Evolutionary conservation across 2,329 filamentous ascomycete species (phyloP), one percentile per base, ranked within the genome.

Genomic region (Microsporum audouinii): DNA sequence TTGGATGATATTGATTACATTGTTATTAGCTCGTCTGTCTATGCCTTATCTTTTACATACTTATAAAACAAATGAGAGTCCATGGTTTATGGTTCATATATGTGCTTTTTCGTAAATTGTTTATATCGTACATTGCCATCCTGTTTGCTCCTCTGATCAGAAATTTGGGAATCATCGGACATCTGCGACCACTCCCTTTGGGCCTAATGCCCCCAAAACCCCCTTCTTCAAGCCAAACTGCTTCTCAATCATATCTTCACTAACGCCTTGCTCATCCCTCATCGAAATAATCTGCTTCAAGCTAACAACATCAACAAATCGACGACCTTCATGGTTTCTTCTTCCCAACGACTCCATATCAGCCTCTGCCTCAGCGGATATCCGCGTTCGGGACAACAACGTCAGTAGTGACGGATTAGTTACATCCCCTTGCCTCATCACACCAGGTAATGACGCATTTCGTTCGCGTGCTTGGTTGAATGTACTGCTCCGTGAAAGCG

Each of bases 401-500:
- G 82, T 76, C 27, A 78, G 69, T 4, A 86, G 66, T 0, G 82
- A 81, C 0, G 83, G 82, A 63, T 85, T 86, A 17, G 69, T 73
- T 55, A 65, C 62, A 45, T 62, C 68, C 33, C 67, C 71, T 12
- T 14, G 17, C 23, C 17, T 12, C 5, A 67, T 63, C 69, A 69
- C 38, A 63, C 63, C 57, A 64, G 64, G 63, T 65, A 63, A 61
- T 36, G 59, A 62, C 60, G 39, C 72, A 70, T 63, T 70, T 71
- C 51, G 71, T n/a, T 63, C 67, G 5, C 17, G 57, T 33, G 56
- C 17, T 33, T 56, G 61, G 33, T 68, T 66, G 66, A 81, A 82
- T 29, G 77, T 77, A 51, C 82, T 84, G 45, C 79, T 78, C 38
- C 78, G 74, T 8, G 82, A 84, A 64, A 79, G 75, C 31, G 82